Conservation (phyloP, 805 yeast species). For the Kuraishia capsulata region DNA sequence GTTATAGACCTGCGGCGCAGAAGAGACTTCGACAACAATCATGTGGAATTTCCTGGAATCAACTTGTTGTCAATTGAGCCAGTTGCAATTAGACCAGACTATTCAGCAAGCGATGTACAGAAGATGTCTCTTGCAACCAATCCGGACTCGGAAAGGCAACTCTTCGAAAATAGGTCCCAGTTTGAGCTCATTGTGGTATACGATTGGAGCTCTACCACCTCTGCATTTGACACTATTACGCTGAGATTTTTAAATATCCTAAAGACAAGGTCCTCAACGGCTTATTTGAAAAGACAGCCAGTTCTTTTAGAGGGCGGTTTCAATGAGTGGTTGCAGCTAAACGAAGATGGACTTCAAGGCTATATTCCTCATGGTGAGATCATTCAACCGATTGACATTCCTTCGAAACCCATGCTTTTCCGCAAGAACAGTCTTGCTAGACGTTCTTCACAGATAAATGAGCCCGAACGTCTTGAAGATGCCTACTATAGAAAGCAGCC, state of each 20-base stretch:
- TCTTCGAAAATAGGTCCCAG: conserved; percentile 42
- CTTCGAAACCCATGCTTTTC: conserved; percentile 2
- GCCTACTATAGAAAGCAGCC: conserved; percentile 1
- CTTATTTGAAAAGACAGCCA: conserved; percentile 29
- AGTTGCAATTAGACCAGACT: conserved; percentile 35
- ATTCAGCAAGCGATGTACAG: conserved; percentile 61
- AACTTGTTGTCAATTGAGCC: conserved; percentile 76
- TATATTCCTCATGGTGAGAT: not conserved
- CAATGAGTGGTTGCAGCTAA: conserved; percentile 56
- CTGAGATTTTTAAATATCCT: conserved; percentile 26
- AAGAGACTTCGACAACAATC: conserved; percentile 50
- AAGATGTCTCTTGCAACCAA: conserved; percentile 46
- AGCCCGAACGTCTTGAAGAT: conserved; percentile 1
- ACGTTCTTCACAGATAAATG: not conserved
- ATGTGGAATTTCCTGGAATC: conserved; percentile 38
- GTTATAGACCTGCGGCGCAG: conserved; percentile 66
- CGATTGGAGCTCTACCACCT: conserved; percentile 30
- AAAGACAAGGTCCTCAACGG: conserved; percentile 24
- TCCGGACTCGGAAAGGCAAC: conserved; percentile 42
- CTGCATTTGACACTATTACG: conserved; percentile 10
- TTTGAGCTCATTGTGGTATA: conserved; percentile 63
- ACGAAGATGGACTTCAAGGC: conserved; percentile 7
- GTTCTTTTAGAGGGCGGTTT: conserved; percentile 51
- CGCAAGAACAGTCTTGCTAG: conserved; percentile 3
- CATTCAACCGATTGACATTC: conserved; percentile 9